Conservation (phyloP, 179 eudicot genomes). For the Beta lomatogona region DNA sequence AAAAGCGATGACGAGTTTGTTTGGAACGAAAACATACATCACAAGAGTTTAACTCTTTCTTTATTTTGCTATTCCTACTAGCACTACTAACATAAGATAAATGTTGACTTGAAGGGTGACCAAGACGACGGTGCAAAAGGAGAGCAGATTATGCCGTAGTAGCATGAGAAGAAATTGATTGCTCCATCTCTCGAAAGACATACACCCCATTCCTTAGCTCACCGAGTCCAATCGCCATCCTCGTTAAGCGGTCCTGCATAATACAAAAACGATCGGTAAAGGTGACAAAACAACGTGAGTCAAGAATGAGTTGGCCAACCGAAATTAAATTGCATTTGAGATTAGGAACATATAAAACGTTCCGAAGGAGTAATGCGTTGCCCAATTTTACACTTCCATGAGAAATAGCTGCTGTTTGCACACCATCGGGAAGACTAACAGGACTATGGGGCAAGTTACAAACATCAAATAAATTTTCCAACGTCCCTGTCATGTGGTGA, state of each 20-base stretch:
- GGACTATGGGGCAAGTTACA: neutral
- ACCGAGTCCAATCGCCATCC: neutral
- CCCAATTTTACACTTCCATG: neutral
- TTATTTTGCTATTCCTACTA: neutral
- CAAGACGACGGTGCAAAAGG: neutral
- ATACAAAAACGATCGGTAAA: neutral
- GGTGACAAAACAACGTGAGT: neutral
- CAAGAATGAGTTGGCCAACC: neutral
- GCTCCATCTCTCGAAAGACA: neutral
- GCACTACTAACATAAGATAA: neutral
- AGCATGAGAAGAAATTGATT: neutral
- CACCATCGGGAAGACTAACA: neutral
- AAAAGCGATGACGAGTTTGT: neutral
- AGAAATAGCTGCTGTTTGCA: neutral
- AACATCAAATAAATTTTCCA: no score
- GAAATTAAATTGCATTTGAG: neutral
- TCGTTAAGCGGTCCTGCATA: neutral
- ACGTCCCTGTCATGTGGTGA: neutral
- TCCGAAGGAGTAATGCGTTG: neutral
- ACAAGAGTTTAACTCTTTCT: neutral
- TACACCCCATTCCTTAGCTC: neutral
- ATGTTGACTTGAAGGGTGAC: neutral
- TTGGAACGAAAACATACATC: conserved; percentile 7
- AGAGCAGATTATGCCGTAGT: neutral
- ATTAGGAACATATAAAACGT: neutral